phyloP scores from a whole-genome alignment of 2,329 filamentous ascomycete genomes.

The Arthrobotrys pseudoclavata region DNA sequence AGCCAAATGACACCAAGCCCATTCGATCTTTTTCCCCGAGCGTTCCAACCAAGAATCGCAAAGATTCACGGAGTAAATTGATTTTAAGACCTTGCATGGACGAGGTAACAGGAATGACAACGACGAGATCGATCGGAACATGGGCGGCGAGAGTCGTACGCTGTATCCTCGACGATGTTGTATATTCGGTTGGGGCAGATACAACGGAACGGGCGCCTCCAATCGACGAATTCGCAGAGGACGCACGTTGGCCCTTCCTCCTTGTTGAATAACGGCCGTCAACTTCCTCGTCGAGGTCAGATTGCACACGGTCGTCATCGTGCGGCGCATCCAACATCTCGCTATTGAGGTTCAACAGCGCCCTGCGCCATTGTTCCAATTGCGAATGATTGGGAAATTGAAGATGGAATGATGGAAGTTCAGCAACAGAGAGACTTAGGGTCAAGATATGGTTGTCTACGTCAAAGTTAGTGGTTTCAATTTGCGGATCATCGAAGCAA shows the following conservation, averaged over 20 bases:
- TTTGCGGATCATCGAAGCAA: background rate
- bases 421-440: constrained; percentile 87
- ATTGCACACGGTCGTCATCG: constrained; percentile 76
- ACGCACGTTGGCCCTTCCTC: constrained; percentile 77
- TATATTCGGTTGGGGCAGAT: constrained; percentile 93
- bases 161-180: constrained; percentile 73
- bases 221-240: constrained; percentile 85
- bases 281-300: constrained; percentile 53
- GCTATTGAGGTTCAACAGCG: constrained; percentile 84
- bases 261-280: constrained; percentile 70
- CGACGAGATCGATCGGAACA: constrained; percentile 93
- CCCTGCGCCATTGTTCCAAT: constrained; percentile 90
- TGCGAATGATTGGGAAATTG: constrained; percentile 86
- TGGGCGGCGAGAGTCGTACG: constrained; percentile 71
- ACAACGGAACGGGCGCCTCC: constrained; percentile 84
- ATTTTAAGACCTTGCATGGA: constrained; percentile 99
- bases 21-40: constrained; percentile 94
- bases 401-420: constrained; percentile 93
- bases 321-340: constrained; percentile 80
- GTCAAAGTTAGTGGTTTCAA: constrained; percentile 52
- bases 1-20: constrained; percentile 97
- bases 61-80: constrained; percentile 88
- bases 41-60: constrained; percentile 90
- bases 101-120: constrained; percentile 95
- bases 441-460: constrained; percentile 86